Percentiles rank a stretch among this genome's conserved stretches.
phyloP scores from a whole-genome alignment of 768 basidiomycete genomes.

The Mycena sanguinolenta region DNA sequence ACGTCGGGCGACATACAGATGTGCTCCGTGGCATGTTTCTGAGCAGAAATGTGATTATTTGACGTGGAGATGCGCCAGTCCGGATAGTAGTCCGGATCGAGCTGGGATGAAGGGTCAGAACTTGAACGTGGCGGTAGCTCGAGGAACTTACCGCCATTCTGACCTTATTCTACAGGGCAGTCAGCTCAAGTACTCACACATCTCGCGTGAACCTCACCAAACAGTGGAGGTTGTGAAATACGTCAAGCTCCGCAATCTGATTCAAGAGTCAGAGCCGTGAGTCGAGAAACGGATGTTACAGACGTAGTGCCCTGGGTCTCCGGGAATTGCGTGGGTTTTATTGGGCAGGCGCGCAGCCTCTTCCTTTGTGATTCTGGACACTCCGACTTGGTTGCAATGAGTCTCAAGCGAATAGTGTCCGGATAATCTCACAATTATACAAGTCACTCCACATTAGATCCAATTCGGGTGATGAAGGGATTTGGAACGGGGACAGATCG shows the following conservation, averaged over 20 bases:
- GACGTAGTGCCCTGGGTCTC: too few relatives aligned
- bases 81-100: too few relatives aligned
- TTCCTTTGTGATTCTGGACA: slow-evolving; percentile 23
- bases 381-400: neutral
- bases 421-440: too few relatives aligned
- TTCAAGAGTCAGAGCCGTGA: neutral
- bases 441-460: too few relatives aligned
- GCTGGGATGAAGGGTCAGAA: neutral
- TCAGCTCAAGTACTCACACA: neutral
- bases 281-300: neutral
- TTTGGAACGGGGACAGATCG: too few relatives aligned
- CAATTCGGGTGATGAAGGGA: too few relatives aligned
- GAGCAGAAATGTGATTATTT: too few relatives aligned
- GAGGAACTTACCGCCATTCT: neutral
- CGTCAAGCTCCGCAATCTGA: slow-evolving; percentile 1
- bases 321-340: slow-evolving; percentile 33
- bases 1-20: neutral
- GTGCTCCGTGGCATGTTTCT: too few relatives aligned
- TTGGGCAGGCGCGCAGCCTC: slow-evolving; percentile 35
- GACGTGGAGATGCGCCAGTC: too few relatives aligned
- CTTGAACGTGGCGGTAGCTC: neutral
- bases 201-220: neutral
- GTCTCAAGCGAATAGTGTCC: too few relatives aligned
- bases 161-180: too few relatives aligned
- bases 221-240: slow-evolving; percentile 1